A percentile compares a stretch with the other conserved stretches of the same genome.
These are phyloP conservation scores for Buxus sempervirens DNA, from an alignment of 164 flowering plant species.

Conservation along the genomic window DNA sequence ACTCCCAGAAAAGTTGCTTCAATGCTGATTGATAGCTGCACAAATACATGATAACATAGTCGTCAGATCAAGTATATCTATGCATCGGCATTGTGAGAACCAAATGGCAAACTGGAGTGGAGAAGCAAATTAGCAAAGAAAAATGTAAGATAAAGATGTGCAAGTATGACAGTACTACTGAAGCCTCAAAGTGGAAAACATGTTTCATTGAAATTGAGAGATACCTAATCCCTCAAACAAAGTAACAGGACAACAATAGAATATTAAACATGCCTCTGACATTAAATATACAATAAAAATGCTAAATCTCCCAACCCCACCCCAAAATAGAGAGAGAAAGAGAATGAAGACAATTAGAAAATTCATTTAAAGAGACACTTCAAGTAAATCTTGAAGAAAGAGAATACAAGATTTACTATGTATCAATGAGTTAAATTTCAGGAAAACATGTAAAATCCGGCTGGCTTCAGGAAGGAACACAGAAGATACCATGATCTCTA, in stretches of 20 bases:
- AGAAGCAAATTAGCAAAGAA: background rate
- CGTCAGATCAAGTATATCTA: background rate
- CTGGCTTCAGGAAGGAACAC: background rate
- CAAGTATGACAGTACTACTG: background rate
- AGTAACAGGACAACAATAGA: background rate
- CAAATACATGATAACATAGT: conserved; percentile 7
- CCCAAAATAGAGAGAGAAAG: no score
- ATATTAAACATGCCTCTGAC: background rate
- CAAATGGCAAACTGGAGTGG: background rate
- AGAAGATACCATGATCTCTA: background rate
- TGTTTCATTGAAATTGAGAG: background rate
- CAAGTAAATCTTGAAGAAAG: background rate
- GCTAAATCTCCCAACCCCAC: no score
- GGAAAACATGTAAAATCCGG: background rate
- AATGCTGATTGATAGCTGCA: conserved; percentile 83
- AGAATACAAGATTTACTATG: no score
- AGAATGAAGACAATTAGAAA: background rate
- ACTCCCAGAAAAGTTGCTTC: conserved; percentile 82
- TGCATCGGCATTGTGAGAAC: background rate
- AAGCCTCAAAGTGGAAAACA: background rate
- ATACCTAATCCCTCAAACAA: background rate
- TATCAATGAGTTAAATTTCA: no score
- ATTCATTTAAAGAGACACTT: background rate
- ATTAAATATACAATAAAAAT: no score
- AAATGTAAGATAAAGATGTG: background rate